phyloP scores from a whole-genome alignment of 495 filamentous ascomycete genomes.

The Trichodelitschia bisporula region DNA sequence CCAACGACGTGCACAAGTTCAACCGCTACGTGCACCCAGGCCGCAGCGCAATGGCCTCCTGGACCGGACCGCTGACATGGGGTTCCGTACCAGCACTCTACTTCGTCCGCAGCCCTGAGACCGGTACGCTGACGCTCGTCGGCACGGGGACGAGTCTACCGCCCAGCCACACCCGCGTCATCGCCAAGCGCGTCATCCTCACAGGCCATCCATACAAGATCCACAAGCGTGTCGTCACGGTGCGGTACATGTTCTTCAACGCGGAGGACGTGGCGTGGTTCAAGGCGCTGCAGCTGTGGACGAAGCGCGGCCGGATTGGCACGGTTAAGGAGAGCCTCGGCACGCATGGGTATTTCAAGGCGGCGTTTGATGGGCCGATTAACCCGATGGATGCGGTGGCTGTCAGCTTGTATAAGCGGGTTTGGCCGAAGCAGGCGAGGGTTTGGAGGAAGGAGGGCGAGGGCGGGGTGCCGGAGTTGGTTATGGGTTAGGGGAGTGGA shows the following conservation, averaged over 20 bases:
- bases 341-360: slow-evolving; percentile 98
- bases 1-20: slow-evolving; percentile 92
- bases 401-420: slow-evolving; percentile 79
- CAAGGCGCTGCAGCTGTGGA: slow-evolving; percentile 88
- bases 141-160: slow-evolving; percentile 68
- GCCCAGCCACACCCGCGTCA: slow-evolving; percentile 51
- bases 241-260: slow-evolving; percentile 99
- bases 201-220: slow-evolving; percentile 97
- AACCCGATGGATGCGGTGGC: slow-evolving; percentile 86
- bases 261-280: slow-evolving; percentile 86
- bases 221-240: slow-evolving; percentile 84
- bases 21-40: slow-evolving; percentile 83
- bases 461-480: too few species aligned
- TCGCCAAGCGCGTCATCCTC: slow-evolving; percentile 83
- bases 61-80: slow-evolving; percentile 80
- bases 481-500: too few species aligned
- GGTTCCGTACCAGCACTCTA: slow-evolving; percentile 71
- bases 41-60: slow-evolving; percentile 70
- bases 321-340: slow-evolving; percentile 84
- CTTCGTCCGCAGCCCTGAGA: slow-evolving; percentile 32
- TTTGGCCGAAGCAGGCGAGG: slow-evolving; percentile 52
- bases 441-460: slow-evolving; percentile 15
- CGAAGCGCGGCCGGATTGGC: slow-evolving; percentile 61
- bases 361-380: slow-evolving; percentile 83
- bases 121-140: slow-evolving; percentile 33